These are phyloP conservation scores for Aspergillus clavatus DNA, from an alignment of 2,329 filamentous ascomycete species.

Conservation along the genomic window DNA sequence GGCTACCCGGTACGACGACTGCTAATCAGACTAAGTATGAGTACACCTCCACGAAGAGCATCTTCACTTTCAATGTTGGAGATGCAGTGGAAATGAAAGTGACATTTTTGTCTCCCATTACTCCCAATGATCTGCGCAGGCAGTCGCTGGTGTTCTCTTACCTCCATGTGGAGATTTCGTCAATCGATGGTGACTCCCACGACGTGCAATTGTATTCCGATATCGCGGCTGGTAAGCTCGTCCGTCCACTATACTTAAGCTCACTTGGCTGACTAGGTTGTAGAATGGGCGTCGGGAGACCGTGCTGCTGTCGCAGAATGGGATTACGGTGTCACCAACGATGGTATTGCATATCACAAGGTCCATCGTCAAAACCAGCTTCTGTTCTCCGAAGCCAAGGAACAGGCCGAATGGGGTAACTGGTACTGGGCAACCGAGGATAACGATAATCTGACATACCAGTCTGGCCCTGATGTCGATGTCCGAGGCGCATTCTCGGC, in stretches of 20 bases:
- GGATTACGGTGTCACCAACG: conserved; percentile 51
- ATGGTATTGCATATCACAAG: conserved; percentile 59
- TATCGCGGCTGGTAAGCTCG: conserved; percentile 58
- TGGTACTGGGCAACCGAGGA: conserved; percentile 51
- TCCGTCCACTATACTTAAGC: not conserved
- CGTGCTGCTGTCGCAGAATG: conserved; percentile 54
- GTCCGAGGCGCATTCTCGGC: conserved; percentile 46
- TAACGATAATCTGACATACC: conserved; percentile 39
- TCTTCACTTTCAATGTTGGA: conserved; percentile 62
- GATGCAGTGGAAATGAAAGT: conserved; percentile 60
- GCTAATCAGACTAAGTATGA: conserved; percentile 58
- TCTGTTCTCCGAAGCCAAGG: conserved; percentile 44
- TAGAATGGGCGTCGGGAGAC: conserved; percentile 70
- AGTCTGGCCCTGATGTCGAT: conserved; percentile 44
- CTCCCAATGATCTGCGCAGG: conserved; percentile 59
- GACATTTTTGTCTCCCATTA: conserved; percentile 67
- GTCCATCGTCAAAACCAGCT: conserved; percentile 46
- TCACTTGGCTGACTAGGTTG: conserved; percentile 1
- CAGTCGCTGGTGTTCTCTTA: conserved; percentile 70
- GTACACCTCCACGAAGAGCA: conserved; percentile 68
- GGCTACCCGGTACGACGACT: conserved; percentile 45
- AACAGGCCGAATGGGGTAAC: conserved; percentile 51
- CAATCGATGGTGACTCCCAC: conserved; percentile 59
- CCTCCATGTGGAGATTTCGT: conserved; percentile 58
- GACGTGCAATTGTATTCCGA: conserved; percentile 68